Percentiles rank a stretch among this genome's conserved stretches.
Conservation (phyloP, 116 monocot species). For the Trichopus zeylanicus region DNA sequence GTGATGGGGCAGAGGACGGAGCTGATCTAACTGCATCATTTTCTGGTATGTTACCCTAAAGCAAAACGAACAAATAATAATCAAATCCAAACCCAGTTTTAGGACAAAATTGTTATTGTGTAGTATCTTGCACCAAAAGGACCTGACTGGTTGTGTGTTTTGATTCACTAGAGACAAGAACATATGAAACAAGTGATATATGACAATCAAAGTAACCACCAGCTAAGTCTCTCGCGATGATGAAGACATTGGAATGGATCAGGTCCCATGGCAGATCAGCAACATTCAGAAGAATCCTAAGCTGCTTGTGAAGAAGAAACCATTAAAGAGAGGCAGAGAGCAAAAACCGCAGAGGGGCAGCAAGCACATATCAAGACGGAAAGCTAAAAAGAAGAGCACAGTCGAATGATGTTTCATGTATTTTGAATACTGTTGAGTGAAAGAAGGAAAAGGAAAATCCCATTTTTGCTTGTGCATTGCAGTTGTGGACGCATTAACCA, state of each 20-base stretch:
- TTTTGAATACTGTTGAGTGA: too few relatives aligned
- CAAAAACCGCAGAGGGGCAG: neutral
- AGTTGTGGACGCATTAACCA: too few relatives aligned
- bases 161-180: constrained; percentile 17
- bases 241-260: constrained; percentile 3
- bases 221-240: constrained; percentile 18
- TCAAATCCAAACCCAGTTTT: neutral
- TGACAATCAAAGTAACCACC: constrained; percentile 34
- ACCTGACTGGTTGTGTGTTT: neutral
- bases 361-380: constrained; percentile 5
- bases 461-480: too few relatives aligned
- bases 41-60: constrained; percentile 17
- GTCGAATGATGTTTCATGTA: neutral
- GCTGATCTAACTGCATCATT: constrained; percentile 9
- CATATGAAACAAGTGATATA: constrained; percentile 18
- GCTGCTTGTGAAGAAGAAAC: constrained; percentile 25
- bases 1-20: constrained; percentile 25
- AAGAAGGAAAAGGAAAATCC: too few relatives aligned
- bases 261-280: neutral
- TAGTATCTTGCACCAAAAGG: neutral
- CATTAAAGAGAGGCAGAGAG: constrained; percentile 10
- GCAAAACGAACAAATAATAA: neutral
- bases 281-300: constrained; percentile 3
- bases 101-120: neutral
- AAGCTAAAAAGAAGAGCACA: constrained; percentile 14